Evolutionary conservation across 768 basidiomycete species (phyloP), one percentile per base, ranked within the genome.

Genomic region (Trametes meyenii): DNA sequence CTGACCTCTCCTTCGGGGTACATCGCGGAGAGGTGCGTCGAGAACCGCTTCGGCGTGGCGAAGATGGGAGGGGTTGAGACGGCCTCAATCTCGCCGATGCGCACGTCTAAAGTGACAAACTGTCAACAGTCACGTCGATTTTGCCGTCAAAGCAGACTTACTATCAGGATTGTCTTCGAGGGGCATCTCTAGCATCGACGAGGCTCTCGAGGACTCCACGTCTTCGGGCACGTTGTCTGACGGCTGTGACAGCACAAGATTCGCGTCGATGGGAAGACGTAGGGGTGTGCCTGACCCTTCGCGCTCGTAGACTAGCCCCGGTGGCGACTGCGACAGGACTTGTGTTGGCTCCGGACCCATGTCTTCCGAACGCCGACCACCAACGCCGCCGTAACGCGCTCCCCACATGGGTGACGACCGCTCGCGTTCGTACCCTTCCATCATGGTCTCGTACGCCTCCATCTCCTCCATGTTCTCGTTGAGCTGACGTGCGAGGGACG

Each of bases 71-170:
- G 86, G 0, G 83, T 86, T 11, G 76, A 71, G 3, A 79, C 70
- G 0, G 83, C 79, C 61, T 83, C 84, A 6, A 87, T 75, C 35
- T 75, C 69, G 23, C 84, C 82, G 29, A 86, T 69, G 42, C 84
- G 81, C 67, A 83, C 76, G 16, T 79, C 85, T 86, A 66, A 7
- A 57, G 60, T 45, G 10, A 33, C 8, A 13, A 43, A 13, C 23
- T 29, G 54, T 67, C 45, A 62, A 56, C 19, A 35, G 24, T 6
- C 16, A 51, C 14, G 23, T 53, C 33, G 3, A 53, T 46, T 17
- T 44, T 44, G 14, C 67, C 75, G 48, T 29, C 29, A 69, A 35
- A 12, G 14, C 45, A 13, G 12, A 80, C 82, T 65, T 75, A 68
- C 77, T 76, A n/a, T 75, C 77, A 67, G 79, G 71, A 40, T 83